Conservation (phyloP, 768 basidiomycete species). For the Kwoniella europaea region DNA sequence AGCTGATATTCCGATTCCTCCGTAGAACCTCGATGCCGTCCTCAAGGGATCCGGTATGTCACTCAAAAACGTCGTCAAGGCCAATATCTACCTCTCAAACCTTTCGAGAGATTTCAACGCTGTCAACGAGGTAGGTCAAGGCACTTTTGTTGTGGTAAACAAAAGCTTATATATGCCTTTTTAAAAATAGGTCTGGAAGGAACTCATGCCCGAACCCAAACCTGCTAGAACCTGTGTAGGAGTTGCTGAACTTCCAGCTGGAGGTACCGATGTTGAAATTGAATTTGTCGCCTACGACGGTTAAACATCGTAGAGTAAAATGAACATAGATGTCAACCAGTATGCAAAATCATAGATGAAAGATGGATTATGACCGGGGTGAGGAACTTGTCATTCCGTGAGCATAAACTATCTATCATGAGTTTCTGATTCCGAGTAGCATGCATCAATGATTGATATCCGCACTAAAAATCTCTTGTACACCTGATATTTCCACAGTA, state of each 20-base stretch:
- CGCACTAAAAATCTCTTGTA: no score
- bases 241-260: constrained; percentile 50
- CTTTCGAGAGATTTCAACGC: constrained; percentile 46
- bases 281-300: constrained; percentile 54
- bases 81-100: constrained; percentile 55
- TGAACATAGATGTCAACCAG: not conserved
- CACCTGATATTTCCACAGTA: no score
- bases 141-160: not conserved
- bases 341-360: not conserved
- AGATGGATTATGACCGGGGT: no score
- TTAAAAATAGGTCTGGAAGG: constrained; percentile 43
- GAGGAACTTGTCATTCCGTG: no score
- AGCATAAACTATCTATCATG: no score
- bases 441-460: no score
- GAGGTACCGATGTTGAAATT: constrained; percentile 56
- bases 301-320: constrained; percentile 8
- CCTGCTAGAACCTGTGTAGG: constrained; percentile 57
- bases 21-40: constrained; percentile 52
- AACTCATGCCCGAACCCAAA: constrained; percentile 53
- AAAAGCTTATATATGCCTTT: not conserved
- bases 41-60: constrained; percentile 48
- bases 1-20: not conserved
- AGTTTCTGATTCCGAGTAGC: no score
- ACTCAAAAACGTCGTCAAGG: constrained; percentile 53
- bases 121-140: constrained; percentile 46